A percentile compares a stretch with the other conserved stretches of the same genome.
Conservation (phyloP, 192 early-diverging fungal species). For the Chytriomyces hyalinus region DNA sequence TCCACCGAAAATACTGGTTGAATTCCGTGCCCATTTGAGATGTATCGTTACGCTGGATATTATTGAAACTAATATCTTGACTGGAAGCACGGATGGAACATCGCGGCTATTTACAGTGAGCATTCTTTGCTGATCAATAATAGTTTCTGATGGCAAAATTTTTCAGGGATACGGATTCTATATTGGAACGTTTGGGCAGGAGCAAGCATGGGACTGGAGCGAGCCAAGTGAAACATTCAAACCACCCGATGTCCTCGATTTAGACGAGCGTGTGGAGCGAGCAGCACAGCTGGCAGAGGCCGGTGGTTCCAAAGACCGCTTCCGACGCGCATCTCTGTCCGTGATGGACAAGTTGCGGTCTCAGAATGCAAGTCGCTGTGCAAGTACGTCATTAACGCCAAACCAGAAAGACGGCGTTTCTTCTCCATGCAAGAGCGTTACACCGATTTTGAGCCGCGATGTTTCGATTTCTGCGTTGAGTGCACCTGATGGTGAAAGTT, state of each 20-base stretch:
- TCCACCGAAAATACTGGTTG: constrained; percentile 17
- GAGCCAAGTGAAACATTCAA: constrained; percentile 35
- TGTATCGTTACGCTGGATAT: constrained; percentile 44
- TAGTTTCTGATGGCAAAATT: not conserved
- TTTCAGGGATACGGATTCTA: constrained; percentile 46
- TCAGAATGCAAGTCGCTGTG: not conserved
- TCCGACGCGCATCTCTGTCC: not conserved
- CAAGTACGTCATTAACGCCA: not conserved
- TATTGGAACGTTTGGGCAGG: constrained; percentile 61
- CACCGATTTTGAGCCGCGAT: not conserved
- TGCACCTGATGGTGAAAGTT: not conserved
- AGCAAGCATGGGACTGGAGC: constrained; percentile 48
- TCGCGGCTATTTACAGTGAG: constrained; percentile 56
- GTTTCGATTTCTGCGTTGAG: not conserved
- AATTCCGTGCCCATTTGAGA: constrained; percentile 49
- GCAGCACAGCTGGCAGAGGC: not conserved
- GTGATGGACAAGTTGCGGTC: not conserved
- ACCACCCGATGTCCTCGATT: constrained; percentile 43
- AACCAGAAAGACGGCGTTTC: not conserved
- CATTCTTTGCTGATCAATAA: not conserved
- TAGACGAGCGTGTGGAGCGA: no score
- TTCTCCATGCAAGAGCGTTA: not conserved
- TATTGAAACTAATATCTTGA: constrained; percentile 41
- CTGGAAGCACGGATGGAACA: constrained; percentile 52
- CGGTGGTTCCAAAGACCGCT: not conserved